Percentiles rank a stretch among this genome's conserved stretches.
Conservation (phyloP, 805 yeast species). For the Yarrowia bubula region DNA sequence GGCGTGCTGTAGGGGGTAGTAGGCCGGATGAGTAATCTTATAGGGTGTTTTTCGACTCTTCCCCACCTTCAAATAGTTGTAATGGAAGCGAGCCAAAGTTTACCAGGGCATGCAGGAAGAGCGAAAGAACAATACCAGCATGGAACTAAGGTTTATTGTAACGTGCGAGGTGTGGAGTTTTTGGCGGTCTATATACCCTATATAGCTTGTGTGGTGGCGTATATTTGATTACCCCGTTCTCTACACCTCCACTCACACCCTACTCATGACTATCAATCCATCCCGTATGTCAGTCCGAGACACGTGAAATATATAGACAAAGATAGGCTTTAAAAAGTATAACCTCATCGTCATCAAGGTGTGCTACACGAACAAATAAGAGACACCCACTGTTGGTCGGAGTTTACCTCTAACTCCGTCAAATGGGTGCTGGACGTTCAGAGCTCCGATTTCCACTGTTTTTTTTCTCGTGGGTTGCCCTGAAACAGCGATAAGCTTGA, state of each 20-base stretch:
- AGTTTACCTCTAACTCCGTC: not conserved
- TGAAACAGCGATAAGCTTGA: not conserved
- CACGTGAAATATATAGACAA: not conserved
- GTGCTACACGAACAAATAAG: not conserved
- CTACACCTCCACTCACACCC: too few relatives aligned
- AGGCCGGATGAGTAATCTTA: constrained; percentile 21
- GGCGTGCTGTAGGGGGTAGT: not conserved
- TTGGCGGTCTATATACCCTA: too few relatives aligned
- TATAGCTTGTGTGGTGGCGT: too few relatives aligned
- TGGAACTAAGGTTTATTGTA: not conserved
- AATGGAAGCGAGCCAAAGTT: constrained; percentile 20
- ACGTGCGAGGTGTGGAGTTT: too few relatives aligned
- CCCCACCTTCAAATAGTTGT: constrained; percentile 6
- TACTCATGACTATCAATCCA: too few relatives aligned
- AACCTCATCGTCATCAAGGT: not conserved
- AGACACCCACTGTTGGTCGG: not conserved
- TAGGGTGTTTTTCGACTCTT: too few relatives aligned
- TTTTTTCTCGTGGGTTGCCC: too few relatives aligned
- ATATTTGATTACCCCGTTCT: too few relatives aligned
- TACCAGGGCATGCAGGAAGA: constrained; percentile 1
- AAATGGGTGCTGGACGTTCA: too few relatives aligned
- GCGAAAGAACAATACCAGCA: constrained; percentile 4
- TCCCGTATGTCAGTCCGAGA: not conserved
- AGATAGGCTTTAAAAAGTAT: not conserved
- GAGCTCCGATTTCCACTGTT: too few relatives aligned